A percentile compares a stretch with the other conserved stretches of the same genome.
Conservation (phyloP, 2,329 filamentous ascomycete species). For the Aspergillus latus region DNA sequence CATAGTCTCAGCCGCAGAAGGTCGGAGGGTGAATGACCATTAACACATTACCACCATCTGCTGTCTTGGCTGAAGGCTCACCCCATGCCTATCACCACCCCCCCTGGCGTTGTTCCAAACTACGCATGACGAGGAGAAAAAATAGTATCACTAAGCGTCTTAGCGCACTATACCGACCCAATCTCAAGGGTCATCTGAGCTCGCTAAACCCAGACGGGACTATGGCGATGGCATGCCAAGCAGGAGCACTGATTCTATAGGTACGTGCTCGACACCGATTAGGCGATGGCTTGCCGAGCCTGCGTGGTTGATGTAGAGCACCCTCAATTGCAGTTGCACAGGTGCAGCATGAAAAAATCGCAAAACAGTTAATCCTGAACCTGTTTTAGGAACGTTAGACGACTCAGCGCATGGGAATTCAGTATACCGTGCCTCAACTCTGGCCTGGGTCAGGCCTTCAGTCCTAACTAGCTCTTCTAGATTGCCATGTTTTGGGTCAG, state of each 20-base stretch:
- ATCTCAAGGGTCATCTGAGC: not conserved
- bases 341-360: not conserved
- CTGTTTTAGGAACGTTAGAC: too few relatives aligned
- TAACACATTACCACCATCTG: slow-evolving; percentile 6
- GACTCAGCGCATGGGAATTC: too few relatives aligned
- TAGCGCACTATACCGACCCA: slow-evolving; percentile 2
- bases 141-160: slow-evolving; percentile 7
- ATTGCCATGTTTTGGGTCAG: not conserved
- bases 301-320: slow-evolving; percentile 7
- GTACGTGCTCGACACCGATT: slow-evolving; percentile 4
- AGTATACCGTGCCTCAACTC: too few relatives aligned
- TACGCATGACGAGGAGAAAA: slow-evolving; percentile 1
- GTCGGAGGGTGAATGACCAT: slow-evolving; percentile 1
- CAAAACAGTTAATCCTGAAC: too few relatives aligned
- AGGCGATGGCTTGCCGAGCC: slow-evolving; percentile 1
- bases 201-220: slow-evolving; percentile 4
- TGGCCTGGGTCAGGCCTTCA: not conserved
- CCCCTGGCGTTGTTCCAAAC: not conserved
- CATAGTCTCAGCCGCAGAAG: slow-evolving; percentile 13
- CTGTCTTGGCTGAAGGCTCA: slow-evolving; percentile 1
- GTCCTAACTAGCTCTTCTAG: not conserved
- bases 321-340: slow-evolving; percentile 3
- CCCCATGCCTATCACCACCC: not conserved
- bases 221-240: slow-evolving; percentile 2
- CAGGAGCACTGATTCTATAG: slow-evolving; percentile 5